These are phyloP conservation scores for Bjerkandera adusta DNA, from an alignment of 1,284 basidiomycete species.

Conservation along the genomic window DNA sequence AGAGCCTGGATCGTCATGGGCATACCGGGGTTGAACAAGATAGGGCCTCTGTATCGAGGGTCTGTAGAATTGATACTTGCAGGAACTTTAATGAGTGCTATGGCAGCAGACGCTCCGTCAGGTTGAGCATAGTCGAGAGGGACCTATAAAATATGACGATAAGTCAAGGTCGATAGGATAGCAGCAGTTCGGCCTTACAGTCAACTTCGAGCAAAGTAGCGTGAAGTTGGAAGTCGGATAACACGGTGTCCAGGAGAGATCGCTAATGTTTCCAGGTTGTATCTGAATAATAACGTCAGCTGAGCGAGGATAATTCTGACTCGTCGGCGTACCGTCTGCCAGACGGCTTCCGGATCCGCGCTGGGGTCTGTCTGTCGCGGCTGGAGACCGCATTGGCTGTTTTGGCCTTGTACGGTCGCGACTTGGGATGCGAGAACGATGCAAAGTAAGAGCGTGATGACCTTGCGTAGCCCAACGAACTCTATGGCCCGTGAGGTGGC, in stretches of 20 bases:
- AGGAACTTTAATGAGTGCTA: conserved; percentile 28
- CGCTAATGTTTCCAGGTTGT: background rate
- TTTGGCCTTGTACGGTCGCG: too few relatives aligned
- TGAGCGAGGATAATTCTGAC: background rate
- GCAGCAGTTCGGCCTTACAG: background rate
- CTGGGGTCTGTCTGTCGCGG: too few relatives aligned
- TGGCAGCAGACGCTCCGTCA: conserved; percentile 22
- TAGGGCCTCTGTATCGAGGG: conserved; percentile 30
- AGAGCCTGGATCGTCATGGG: too few relatives aligned
- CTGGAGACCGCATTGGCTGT: too few relatives aligned
- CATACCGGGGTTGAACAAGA: conserved; percentile 33
- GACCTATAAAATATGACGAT: too few relatives aligned
- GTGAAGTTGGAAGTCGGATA: background rate
- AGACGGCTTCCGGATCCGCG: too few relatives aligned
- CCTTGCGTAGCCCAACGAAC: too few relatives aligned
- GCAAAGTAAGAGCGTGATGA: too few relatives aligned
- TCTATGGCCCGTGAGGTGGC: too few relatives aligned
- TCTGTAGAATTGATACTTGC: conserved; percentile 22
- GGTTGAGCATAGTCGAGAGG: conserved; percentile 32
- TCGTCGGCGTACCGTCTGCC: background rate
- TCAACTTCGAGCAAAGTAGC: conserved; percentile 1
- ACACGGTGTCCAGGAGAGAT: background rate
- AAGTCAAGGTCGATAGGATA: background rate
- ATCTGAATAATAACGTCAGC: background rate
- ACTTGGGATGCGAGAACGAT: too few relatives aligned